A percentile compares a stretch with the other conserved stretches of the same genome.
Evolutionary conservation across 768 basidiomycete species (phyloP).

Genomic region (Porphyrellus cyaneotinctus): DNA sequence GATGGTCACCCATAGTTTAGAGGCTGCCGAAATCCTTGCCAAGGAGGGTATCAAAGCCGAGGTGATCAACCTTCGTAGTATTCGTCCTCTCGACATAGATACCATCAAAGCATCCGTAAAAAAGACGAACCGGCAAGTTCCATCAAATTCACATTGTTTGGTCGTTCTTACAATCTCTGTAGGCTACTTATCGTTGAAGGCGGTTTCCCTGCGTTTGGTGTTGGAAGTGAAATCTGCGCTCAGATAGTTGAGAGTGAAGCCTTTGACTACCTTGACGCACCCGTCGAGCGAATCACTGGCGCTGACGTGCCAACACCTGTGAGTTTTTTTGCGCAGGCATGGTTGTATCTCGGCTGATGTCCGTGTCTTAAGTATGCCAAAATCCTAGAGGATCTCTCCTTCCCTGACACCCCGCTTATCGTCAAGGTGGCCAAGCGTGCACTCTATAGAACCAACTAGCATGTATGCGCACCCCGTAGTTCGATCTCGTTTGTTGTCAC

Average conservation of each 20-base stretch:
- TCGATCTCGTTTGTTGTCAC: constrained; percentile 8
- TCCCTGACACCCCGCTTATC: constrained; percentile 90
- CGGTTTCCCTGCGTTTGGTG: constrained; percentile 98
- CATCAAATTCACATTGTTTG: background rate
- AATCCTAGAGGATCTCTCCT: constrained; percentile 83
- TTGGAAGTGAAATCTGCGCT: constrained; percentile 97
- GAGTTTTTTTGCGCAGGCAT: constrained; percentile 29
- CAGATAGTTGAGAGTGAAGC: constrained; percentile 97
- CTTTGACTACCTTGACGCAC: constrained; percentile 97
- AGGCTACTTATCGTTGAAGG: constrained; percentile 94
- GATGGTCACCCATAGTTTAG: constrained; percentile 93
- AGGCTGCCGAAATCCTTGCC: constrained; percentile 88
- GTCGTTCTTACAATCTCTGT: constrained; percentile 3
- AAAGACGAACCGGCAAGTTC: constrained; percentile 88
- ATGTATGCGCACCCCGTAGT: constrained; percentile 9
- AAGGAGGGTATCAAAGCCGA: constrained; percentile 98
- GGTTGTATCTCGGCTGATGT: constrained; percentile 9
- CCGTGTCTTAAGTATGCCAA: constrained; percentile 69
- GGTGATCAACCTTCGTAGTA: constrained; percentile 94
- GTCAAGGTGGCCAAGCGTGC: constrained; percentile 94
- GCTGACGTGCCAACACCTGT: constrained; percentile 97
- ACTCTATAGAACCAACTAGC: constrained; percentile 82
- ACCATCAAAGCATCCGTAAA: constrained; percentile 97
- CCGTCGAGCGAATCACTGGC: constrained; percentile 96
- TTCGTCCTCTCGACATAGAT: constrained; percentile 95